These are phyloP conservation scores for Botrytis hyacinthi DNA, from an alignment of 2,329 filamentous ascomycete genomes.

Conservation along the genomic window DNA sequence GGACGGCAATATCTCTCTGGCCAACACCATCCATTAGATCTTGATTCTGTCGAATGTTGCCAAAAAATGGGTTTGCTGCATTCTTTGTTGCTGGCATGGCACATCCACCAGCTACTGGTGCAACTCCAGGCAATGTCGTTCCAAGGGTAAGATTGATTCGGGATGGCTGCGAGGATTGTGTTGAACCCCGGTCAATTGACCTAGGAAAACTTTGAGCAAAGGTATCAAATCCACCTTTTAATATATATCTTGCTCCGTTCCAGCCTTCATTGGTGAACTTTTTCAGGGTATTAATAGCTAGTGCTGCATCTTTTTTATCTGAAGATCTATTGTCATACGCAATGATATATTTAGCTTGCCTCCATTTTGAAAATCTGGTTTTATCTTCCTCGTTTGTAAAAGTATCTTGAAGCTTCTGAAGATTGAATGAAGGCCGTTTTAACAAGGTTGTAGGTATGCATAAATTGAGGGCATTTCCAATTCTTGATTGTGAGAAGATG, in stretches of 20 bases:
- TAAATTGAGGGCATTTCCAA: slow-evolving; percentile 80
- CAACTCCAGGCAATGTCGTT: slow-evolving; percentile 50
- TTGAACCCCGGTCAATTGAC: slow-evolving; percentile 55
- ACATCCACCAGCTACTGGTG: slow-evolving; percentile 87
- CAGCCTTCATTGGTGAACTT: slow-evolving; percentile 89
- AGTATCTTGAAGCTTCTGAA: slow-evolving; percentile 82
- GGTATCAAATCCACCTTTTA: slow-evolving; percentile 77
- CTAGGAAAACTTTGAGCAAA: slow-evolving; percentile 68
- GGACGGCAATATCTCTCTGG: slow-evolving; percentile 65
- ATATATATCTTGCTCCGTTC: slow-evolving; percentile 67
- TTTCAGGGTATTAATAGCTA: slow-evolving; percentile 83
- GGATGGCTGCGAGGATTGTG: slow-evolving; percentile 39
- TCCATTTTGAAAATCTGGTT: slow-evolving; percentile 74
- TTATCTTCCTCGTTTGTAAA: slow-evolving; percentile 73
- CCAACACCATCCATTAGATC: slow-evolving; percentile 92
- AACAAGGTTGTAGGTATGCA: slow-evolving; percentile 94
- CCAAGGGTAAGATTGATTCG: slow-evolving; percentile 52
- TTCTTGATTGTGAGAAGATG: slow-evolving; percentile 72
- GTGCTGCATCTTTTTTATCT: slow-evolving; percentile 75
- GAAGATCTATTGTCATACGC: slow-evolving; percentile 81
- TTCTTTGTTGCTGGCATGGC: slow-evolving; percentile 69
- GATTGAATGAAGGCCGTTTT: slow-evolving; percentile 86
- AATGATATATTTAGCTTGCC: slow-evolving; percentile 69
- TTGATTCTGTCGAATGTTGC: slow-evolving; percentile 95
- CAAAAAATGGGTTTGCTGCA: slow-evolving; percentile 84